A percentile compares a stretch with the other conserved stretches of the same genome.
Evolutionary conservation across 108 stramenopile species (phyloP).

Genomic region (Stephanodiscus minutulus): DNA sequence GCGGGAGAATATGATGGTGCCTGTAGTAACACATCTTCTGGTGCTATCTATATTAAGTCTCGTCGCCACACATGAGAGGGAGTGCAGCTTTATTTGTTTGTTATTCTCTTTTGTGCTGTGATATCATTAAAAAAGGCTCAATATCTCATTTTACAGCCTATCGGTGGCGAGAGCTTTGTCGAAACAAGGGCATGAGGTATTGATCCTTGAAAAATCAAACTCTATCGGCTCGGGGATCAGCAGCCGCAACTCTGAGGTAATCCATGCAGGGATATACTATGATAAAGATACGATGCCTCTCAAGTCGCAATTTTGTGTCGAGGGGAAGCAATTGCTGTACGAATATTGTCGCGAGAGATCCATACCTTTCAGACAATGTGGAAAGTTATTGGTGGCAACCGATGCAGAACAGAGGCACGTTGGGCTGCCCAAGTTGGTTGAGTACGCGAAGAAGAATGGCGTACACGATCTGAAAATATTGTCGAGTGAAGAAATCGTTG

Average conservation of each 20-base stretch:
- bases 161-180: slow-evolving; percentile 70
- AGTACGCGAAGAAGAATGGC: slow-evolving; percentile 60
- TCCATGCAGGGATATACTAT: slow-evolving; percentile 89
- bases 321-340: slow-evolving; percentile 74
- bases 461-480: slow-evolving; percentile 63
- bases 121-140: no score
- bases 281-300: slow-evolving; percentile 45
- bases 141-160: no score
- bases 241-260: slow-evolving; percentile 86
- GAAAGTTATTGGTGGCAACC: slow-evolving; percentile 85
- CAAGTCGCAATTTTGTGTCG: slow-evolving; percentile 80
- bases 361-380: slow-evolving; percentile 56
- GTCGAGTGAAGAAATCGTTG: slow-evolving; percentile 55
- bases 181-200: slow-evolving; percentile 62
- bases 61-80: no score
- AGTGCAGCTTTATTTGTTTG: no score
- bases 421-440: slow-evolving; percentile 33
- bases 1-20: no score
- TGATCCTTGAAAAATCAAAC: slow-evolving; percentile 67
- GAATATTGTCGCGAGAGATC: slow-evolving; percentile 63
- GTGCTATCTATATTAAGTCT: no score
- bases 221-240: slow-evolving; percentile 67
- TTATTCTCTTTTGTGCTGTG: no score
- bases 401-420: slow-evolving; percentile 42
- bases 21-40: no score